Conservation (phyloP, 148 eudicot genomes). For the Rhododendron mucronatum region DNA sequence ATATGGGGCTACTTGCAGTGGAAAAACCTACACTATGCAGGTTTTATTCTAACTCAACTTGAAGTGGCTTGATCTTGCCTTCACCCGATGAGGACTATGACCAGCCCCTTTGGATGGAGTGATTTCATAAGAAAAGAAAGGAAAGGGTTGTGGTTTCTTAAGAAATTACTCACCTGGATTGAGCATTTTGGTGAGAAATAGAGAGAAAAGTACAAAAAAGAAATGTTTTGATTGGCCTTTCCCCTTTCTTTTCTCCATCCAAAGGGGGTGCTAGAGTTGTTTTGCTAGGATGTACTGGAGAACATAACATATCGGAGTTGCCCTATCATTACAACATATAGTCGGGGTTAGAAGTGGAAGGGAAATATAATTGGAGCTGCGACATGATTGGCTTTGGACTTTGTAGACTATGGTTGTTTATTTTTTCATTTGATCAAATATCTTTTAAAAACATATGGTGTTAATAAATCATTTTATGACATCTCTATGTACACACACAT, state of each 20-base stretch:
- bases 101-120: too few relatives aligned
- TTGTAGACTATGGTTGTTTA: background rate
- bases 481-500: background rate
- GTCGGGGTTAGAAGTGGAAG: background rate
- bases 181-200: too few relatives aligned
- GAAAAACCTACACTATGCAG: conserved; percentile 97
- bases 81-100: too few relatives aligned
- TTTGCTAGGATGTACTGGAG: background rate
- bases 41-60: conserved; percentile 22
- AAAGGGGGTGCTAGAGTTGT: background rate
- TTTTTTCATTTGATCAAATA: background rate
- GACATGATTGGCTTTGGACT: background rate
- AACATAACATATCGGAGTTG: background rate
- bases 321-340: background rate
- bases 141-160: too few relatives aligned
- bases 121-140: too few relatives aligned
- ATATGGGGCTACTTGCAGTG: conserved; percentile 96
- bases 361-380: background rate
- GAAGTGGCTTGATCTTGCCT: background rate
- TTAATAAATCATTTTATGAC: background rate
- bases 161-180: too few relatives aligned
- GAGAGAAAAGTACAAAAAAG: too few relatives aligned
- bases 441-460: background rate
- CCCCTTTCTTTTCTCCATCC: too few relatives aligned
- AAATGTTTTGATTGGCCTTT: too few relatives aligned